These are phyloP conservation scores for Kalmusia sp. DNA, from an alignment of 2,329 filamentous ascomycete genomes.

Conservation along the genomic window DNA sequence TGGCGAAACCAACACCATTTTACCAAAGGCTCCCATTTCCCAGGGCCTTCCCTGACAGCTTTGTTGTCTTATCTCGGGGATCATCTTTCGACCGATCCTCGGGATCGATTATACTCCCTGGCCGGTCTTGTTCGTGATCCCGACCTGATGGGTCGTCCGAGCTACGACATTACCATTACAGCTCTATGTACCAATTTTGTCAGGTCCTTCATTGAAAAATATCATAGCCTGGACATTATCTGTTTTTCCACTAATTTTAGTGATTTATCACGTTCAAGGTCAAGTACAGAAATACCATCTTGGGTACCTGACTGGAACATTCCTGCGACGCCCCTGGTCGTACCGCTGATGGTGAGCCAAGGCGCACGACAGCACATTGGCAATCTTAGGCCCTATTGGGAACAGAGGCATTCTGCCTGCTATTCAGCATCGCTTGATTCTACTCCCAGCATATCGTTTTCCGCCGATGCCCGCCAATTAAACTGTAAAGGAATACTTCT, in stretches of 20 bases:
- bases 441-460: background rate
- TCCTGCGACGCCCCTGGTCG: background rate
- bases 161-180: background rate
- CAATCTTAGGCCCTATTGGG: background rate
- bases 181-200: background rate
- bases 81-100: background rate
- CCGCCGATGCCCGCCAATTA: too few species aligned
- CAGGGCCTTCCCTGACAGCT: background rate
- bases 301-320: background rate
- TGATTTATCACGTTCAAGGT: background rate
- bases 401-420: background rate
- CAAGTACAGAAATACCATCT: background rate
- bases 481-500: background rate
- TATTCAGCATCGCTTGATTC: background rate
- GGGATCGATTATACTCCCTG: background rate
- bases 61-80: background rate
- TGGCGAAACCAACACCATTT: too few species aligned
- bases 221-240: background rate
- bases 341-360: background rate
- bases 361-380: background rate
- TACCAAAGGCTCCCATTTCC: too few species aligned
- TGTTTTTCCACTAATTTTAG: background rate
- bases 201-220: background rate
- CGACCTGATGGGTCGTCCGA: background rate
- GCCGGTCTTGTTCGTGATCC: background rate